Evolutionary conservation across 2,329 filamentous ascomycete genomes (phyloP).

Genomic region (Colletotrichum siamense): DNA sequence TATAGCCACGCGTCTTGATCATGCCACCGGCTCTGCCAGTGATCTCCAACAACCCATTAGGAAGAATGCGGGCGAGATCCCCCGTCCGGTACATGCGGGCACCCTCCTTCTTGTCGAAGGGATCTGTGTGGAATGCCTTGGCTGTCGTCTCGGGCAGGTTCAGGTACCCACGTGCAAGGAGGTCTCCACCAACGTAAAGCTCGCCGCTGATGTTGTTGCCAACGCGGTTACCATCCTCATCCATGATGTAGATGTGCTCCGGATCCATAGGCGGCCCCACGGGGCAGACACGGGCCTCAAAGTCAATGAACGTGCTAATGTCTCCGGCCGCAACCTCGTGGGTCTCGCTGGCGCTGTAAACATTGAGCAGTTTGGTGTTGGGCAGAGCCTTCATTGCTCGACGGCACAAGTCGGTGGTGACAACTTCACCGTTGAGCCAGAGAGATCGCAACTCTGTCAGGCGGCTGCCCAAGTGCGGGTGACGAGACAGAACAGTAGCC

Average conservation of each 20-base stretch:
- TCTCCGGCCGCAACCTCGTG: slow-evolving; percentile 82
- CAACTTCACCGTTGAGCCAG: slow-evolving; percentile 85
- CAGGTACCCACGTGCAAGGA: slow-evolving; percentile 78
- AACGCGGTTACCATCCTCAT: slow-evolving; percentile 71
- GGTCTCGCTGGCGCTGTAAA: slow-evolving; percentile 84
- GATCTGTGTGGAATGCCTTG: slow-evolving; percentile 72
- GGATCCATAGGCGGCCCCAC: slow-evolving; percentile 75
- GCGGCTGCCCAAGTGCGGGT: slow-evolving; percentile 67
- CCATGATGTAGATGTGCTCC: slow-evolving; percentile 73
- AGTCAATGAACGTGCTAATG: slow-evolving; percentile 69
- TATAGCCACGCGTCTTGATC: slow-evolving; percentile 83
- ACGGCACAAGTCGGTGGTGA: slow-evolving; percentile 77
- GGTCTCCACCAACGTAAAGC: slow-evolving; percentile 75
- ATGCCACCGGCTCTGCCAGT: slow-evolving; percentile 78
- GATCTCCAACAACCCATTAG: slow-evolving; percentile 74
- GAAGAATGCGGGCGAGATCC: slow-evolving; percentile 70
- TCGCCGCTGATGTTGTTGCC: slow-evolving; percentile 70
- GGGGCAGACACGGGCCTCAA: slow-evolving; percentile 71
- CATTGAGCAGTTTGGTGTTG: slow-evolving; percentile 74
- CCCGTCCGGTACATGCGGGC: slow-evolving; percentile 79
- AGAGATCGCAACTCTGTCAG: slow-evolving; percentile 72
- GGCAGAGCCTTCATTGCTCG: slow-evolving; percentile 73
- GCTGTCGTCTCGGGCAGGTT: slow-evolving; percentile 81
- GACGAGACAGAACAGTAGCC: slow-evolving; percentile 74
- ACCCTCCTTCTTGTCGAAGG: slow-evolving; percentile 63